Percentiles rank a stretch among this genome's conserved stretches.
These are phyloP conservation scores for Mycena rosella DNA, from an alignment of 768 basidiomycete genomes.

Conservation along the genomic window DNA sequence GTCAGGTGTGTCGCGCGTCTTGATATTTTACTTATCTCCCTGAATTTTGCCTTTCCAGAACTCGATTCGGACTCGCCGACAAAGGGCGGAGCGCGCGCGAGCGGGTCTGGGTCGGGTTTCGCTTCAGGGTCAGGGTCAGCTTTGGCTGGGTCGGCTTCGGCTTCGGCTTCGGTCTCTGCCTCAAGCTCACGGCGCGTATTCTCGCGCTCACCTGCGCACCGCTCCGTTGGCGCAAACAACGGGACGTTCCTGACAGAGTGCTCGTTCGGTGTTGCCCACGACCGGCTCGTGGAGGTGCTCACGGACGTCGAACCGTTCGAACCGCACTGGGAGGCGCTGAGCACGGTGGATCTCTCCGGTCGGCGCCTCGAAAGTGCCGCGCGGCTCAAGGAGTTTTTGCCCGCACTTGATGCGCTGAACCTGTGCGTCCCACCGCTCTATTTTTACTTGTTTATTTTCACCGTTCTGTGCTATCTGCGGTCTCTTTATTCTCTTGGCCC, in stretches of 20 bases:
- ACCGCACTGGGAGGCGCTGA: conserved; percentile 91
- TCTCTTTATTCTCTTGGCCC: conserved; percentile 1
- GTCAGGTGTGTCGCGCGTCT: conserved; percentile 20
- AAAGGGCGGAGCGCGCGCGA: conserved; percentile 18
- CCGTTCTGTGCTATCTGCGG: conserved; percentile 5
- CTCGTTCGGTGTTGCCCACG: conserved; percentile 95
- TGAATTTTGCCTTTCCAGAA: conserved; percentile 26
- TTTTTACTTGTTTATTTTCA: conserved; percentile 1
- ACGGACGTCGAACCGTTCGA: conserved; percentile 96
- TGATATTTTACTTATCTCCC: conserved; percentile 3
- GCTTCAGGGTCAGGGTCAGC: conserved; percentile 39
- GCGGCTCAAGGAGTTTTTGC: conserved; percentile 89
- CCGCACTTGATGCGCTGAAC: conserved; percentile 77
- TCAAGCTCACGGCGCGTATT: conserved; percentile 58
- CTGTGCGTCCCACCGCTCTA: conserved; percentile 66
- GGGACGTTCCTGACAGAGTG: conserved; percentile 91
- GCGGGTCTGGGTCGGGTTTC: conserved; percentile 23
- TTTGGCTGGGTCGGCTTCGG: conserved; percentile 27
- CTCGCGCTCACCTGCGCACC: conserved; percentile 59
- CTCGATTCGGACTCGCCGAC: conserved; percentile 34
- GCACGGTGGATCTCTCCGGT: conserved; percentile 77
- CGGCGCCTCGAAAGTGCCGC: conserved; percentile 86
- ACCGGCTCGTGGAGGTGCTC: conserved; percentile 90
- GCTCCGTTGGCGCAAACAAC: conserved; percentile 50
- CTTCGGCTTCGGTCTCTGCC: conserved; percentile 30